Conservation (phyloP, 2,329 filamentous ascomycete species). For the Herpotrichia juniperi region DNA sequence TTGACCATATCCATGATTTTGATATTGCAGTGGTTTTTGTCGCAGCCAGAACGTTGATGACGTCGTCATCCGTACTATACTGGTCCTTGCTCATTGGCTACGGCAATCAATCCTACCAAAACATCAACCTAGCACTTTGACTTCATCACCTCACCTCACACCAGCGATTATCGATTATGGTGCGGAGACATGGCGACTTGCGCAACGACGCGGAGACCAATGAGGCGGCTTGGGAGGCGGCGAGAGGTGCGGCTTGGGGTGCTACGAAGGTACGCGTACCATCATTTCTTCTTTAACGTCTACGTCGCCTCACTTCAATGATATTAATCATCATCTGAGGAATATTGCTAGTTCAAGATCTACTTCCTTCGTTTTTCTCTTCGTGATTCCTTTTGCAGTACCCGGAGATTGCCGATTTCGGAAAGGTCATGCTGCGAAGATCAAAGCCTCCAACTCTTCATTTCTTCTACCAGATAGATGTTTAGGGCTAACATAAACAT, state of each 20-base stretch:
- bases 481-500: not conserved
- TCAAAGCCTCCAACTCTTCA: no score
- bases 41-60: no score
- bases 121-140: not conserved
- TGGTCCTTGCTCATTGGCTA: not conserved
- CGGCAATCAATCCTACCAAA: not conserved
- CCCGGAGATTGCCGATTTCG: no score
- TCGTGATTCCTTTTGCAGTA: no score
- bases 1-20: not conserved
- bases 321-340: no score
- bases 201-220: constrained; percentile 68
- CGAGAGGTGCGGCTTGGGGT: constrained; percentile 69
- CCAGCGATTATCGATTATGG: not conserved
- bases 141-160: not conserved
- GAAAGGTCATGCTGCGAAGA: no score
- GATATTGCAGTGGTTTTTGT: no score
- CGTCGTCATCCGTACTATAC: not conserved
- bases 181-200: constrained; percentile 43
- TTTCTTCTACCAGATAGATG: no score
- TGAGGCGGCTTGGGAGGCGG: constrained; percentile 74
- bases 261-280: constrained; percentile 63
- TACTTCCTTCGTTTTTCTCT: no score
- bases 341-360: no score
- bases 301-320: not conserved
- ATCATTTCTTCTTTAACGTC: not conserved